Evolutionary conservation across 257 asterid genomes (phyloP).

Genomic region (Salvia rosmarinus): DNA sequence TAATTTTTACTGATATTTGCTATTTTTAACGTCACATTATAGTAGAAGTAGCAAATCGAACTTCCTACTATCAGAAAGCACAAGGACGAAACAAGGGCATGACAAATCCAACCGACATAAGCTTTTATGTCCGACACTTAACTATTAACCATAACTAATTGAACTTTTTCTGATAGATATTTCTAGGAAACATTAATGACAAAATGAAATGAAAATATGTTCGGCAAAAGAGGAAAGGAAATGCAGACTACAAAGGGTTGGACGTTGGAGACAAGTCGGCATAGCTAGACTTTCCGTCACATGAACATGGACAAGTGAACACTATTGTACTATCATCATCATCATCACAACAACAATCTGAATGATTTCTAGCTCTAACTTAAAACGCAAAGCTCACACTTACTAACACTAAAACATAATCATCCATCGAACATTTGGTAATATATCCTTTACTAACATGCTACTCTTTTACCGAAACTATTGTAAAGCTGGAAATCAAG

Average conservation of each 20-base stretch:
- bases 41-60: not conserved
- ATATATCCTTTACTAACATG: slow-evolving; percentile 2
- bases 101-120: slow-evolving; percentile 12
- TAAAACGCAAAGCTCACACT: not conserved
- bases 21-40: not conserved
- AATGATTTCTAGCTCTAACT: slow-evolving; percentile 3
- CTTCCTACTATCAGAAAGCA: not conserved
- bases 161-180: not conserved
- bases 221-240: not conserved
- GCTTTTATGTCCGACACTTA: not conserved
- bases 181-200: not conserved
- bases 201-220: not conserved
- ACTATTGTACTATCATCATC: not conserved
- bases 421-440: slow-evolving; percentile 9
- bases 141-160: not conserved
- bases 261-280: slow-evolving; percentile 15
- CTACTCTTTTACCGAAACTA: slow-evolving; percentile 7
- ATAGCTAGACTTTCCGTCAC: slow-evolving; percentile 12
- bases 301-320: not conserved
- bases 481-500: not conserved
- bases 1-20: not conserved
- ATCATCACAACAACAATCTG: not conserved
- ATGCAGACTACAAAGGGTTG: not conserved
- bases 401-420: not conserved
- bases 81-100: slow-evolving; percentile 7